Evolutionary conservation across 2,329 filamentous ascomycete genomes (phyloP), one percentile per base, ranked within the genome.

Genomic region (Blastomyces silverae): DNA sequence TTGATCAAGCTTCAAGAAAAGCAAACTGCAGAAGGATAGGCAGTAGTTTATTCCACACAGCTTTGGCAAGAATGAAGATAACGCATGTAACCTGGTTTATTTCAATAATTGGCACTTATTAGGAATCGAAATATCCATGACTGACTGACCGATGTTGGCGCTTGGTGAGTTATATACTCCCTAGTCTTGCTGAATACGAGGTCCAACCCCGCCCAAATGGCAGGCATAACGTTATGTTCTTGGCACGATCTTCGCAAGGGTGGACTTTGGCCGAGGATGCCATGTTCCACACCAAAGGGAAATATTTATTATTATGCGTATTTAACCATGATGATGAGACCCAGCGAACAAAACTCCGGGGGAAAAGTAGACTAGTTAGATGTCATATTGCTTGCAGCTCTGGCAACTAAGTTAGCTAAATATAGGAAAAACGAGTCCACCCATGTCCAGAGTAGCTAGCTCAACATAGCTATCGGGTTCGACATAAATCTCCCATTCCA

Each of bases 191-290:
- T 15, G n/a, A 60, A 60, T 60, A 60, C 57, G 57, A 60, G 57
- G 22, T 31, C 31, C 15, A 15, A 28, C 20, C 42, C 15, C 22
- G 25, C 22, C 58, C 42, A 8, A 31, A 17, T 2, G 42, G 1
- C 13, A 10, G 50, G n/a, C 58, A 60, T 60, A 60, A 60, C 58
- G 58, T 60, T 60, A 60, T 60, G 58, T 17, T 60, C 58, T 60
- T 60, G 58, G 58, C 58, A 25, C 4, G 10, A 20, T 31, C 15
- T 34, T 34, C 52, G 25, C 25, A 34, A n/a, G 52, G 11, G 17
- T 56, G 37, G 52, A 17, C 0, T 1, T 53, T 28, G 22, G 10
- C 48, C 1, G 25, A 53, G 15, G 50, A 31, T 15, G 25, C 4
- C 25, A 17, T 55, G 31, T 6, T 28, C 7, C 13, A 31, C 31